These are phyloP conservation scores for Dendrobium catenatum DNA, from an alignment of 106 monocot genomes.

Conservation along the genomic window DNA sequence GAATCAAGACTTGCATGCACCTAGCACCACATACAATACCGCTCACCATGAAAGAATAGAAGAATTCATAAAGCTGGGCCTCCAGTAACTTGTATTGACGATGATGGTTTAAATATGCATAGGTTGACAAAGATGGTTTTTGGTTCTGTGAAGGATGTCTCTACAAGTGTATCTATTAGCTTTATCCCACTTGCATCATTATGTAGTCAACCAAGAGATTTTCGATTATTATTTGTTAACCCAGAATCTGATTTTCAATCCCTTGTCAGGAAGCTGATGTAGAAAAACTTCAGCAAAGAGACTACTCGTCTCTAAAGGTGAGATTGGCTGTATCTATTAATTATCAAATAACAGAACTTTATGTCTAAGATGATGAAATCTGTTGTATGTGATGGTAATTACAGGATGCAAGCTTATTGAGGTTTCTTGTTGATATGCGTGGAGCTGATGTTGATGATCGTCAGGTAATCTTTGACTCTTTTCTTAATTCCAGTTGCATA, in stretches of 20 bases:
- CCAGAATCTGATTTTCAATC: slow-evolving; percentile 9
- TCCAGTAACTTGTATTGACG: not conserved
- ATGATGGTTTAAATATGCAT: not conserved
- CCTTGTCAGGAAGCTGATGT: slow-evolving; percentile 79
- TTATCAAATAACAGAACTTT: not conserved
- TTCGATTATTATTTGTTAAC: slow-evolving; percentile 10
- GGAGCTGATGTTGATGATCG: slow-evolving; percentile 95
- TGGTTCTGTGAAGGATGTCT: not conserved
- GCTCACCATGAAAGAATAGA: not conserved
- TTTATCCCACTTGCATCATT: not conserved
- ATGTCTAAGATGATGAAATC: not conserved
- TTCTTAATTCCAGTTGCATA: slow-evolving; percentile 1
- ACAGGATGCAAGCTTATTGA: slow-evolving; percentile 90
- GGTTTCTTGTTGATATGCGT: slow-evolving; percentile 98
- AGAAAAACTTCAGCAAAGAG: slow-evolving; percentile 97
- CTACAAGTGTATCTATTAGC: not conserved
- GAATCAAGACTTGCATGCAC: not conserved
- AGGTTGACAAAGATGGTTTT: not conserved
- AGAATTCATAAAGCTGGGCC: not conserved
- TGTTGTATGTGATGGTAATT: not conserved
- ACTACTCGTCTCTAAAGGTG: slow-evolving; percentile 82
- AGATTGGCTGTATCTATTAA: slow-evolving; percentile 7
- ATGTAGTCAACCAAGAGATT: not conserved
- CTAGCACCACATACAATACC: not conserved
- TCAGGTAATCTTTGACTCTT: slow-evolving; percentile 37